Evolutionary conservation across 2,329 filamentous ascomycete genomes (phyloP), one percentile per base, ranked within the genome.

Genomic region (Xylariales sp.): DNA sequence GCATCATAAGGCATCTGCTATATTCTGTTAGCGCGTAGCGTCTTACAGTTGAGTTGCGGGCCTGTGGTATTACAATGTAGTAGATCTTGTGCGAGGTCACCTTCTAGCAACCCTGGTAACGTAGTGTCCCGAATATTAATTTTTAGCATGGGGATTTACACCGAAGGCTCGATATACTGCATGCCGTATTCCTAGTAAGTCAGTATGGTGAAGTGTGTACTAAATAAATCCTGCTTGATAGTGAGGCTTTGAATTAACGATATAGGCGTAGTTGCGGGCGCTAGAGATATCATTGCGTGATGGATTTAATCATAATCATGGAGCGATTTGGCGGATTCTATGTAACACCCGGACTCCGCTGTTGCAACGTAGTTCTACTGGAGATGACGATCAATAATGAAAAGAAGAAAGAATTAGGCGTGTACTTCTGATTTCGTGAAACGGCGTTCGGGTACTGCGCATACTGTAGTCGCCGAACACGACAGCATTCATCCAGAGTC

Each of bases 91-190:
- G 41, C 10, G 36, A 39, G 56, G 14, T 12, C 14, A 14, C 18
- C 39, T 5, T 28, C 34, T 48, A 8, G 32, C 39, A 46, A 18
- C 14, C n/a, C 18, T 43, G 16, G 10, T 32, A n/a, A 48, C 23
- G 12, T 8, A 46, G 30, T 2, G 28, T 9, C 41, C 6, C 16
- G 39, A 50, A 56, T 50, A 32, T 48, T 23, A 23, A 23, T 23
- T 23, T 23, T 23, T 46, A 60, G 34, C 48, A 43, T 63, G 63
- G n/a, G 52, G 30, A 34, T 45, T 18, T 52, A 30, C 34, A 32
- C 48, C 5, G 14, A 54, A 28, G 30, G 39, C 28, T 49, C 36
- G 12, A 30, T n/a, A 50, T 34, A 16, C n/a, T 45, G 49, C 49
- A 52, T 32, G 14, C 5, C 43, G 45, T 14, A 45, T 43, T 18